These are phyloP conservation scores for Termitomyces eurrhizus DNA, from an alignment of 768 basidiomycete species.

Conservation along the genomic window DNA sequence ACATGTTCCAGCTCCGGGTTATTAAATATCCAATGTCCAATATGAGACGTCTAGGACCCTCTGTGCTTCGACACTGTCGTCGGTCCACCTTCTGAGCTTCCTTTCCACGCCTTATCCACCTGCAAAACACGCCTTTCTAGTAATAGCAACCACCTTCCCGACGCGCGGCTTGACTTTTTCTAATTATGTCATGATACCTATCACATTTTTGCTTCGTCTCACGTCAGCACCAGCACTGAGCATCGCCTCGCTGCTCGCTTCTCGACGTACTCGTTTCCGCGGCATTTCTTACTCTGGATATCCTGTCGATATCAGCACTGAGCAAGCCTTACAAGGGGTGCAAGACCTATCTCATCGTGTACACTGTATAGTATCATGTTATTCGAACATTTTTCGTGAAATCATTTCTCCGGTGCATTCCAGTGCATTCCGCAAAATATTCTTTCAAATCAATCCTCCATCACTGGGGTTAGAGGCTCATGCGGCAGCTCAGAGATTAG, in stretches of 20 bases:
- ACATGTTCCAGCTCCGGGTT: slow-evolving; percentile 1
- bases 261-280: neutral
- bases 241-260: neutral
- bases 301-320: neutral
- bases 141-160: neutral
- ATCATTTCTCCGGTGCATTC: too few species aligned
- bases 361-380: neutral
- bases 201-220: neutral
- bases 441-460: too few species aligned
- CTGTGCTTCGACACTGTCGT: neutral
- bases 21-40: neutral
- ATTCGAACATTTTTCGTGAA: too few species aligned
- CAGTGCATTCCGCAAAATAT: too few species aligned
- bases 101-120: neutral
- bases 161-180: neutral
- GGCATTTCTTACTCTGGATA: neutral
- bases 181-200: neutral
- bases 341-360: neutral
- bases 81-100: neutral
- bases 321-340: too few species aligned
- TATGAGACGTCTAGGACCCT: neutral
- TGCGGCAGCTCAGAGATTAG: too few species aligned
- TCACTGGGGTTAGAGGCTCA: too few species aligned
- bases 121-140: neutral
- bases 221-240: too few species aligned